Evolutionary conservation across 352 stramenopile genomes (phyloP), one percentile per base, ranked within the genome.

Genomic region (Globisporangium rhizosaccharum): DNA sequence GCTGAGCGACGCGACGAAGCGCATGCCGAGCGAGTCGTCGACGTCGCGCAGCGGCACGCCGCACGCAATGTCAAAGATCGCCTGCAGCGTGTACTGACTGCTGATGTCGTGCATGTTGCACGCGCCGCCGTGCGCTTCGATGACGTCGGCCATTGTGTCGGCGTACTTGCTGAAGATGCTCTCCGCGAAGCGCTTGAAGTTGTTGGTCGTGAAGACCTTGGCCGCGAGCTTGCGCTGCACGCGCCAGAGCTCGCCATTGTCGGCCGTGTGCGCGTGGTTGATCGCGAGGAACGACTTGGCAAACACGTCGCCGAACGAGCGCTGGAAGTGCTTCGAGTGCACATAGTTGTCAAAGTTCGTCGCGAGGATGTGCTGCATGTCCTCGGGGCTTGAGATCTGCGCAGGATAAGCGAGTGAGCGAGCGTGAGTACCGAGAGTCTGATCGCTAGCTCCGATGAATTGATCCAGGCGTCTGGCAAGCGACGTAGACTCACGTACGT

Each of bases 131-230:
- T 15, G 23, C 18, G 48, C 33, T 9, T 59, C 57, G 17, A 72
- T 57, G 10, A 57, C 39, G 9, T 65, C 6, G 30, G 76, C 52
- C 20, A 62, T 69, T 7, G 66, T 41, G 14, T 64, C 23, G 2
- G 73, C 74, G 61, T 87, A 74, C 26, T 71, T 75, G 30, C 61
- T 56, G 51, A 88, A 84, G 4, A 85, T 56, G 61, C 79, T 54
- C 56, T 84, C 76, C 1, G 63, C 67, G 47, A 75, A 82, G 2
- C 65, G 60, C 28, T 71, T 70, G 18, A 88, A 85, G 45, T 85
- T 87, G 25, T 53, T 65, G 0, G 72, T 80, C 41, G 82, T 94
- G 28, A 96, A 96, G 26, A 97, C 92, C 53, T 93, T 90, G 26
- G 84, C 90, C 49, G 87, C 86, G 20, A 81, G 77, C 52, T 94